A percentile compares a stretch with the other conserved stretches of the same genome.
phyloP scores from a whole-genome alignment of 2,329 filamentous ascomycete species.

The Nemania sp. region DNA sequence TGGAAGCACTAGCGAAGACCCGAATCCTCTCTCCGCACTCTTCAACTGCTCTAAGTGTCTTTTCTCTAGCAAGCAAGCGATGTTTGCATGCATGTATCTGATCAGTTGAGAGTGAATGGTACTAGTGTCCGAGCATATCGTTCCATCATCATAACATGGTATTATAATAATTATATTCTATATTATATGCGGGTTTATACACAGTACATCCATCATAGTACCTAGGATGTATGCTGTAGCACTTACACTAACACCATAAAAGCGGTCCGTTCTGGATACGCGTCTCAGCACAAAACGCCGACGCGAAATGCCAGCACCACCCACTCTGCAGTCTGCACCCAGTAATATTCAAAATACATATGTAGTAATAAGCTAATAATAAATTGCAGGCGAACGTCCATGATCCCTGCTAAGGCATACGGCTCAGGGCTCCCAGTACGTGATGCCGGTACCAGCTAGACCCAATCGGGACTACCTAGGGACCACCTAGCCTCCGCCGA shows the following conservation, averaged over 20 bases:
- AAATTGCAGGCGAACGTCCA: slow-evolving; percentile 14
- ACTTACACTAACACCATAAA: background rate
- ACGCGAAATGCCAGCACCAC: slow-evolving; percentile 19
- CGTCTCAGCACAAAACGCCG: slow-evolving; percentile 25
- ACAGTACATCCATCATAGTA: background rate
- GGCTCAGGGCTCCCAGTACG: slow-evolving; percentile 14
- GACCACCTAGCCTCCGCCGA: background rate
- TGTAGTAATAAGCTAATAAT: slow-evolving; percentile 24
- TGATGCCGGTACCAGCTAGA: slow-evolving; percentile 11
- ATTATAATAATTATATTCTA: background rate
- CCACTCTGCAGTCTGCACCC: too few relatives aligned
- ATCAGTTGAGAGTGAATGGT: background rate
- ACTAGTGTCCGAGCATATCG: background rate
- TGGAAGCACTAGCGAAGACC: slow-evolving; percentile 17
- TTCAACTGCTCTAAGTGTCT: background rate
- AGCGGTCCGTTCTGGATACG: background rate
- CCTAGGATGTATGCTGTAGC: too few relatives aligned
- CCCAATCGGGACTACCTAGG: slow-evolving; percentile 14
- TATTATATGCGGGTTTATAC: background rate
- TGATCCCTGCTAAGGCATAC: slow-evolving; percentile 13
- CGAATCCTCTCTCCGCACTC: too few relatives aligned
- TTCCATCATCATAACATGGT: slow-evolving; percentile 3
- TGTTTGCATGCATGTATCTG: too few relatives aligned
- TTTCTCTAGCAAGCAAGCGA: background rate
- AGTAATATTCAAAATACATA: background rate